Base-by-base conservation (phyloP, 2,329 filamentous ascomycete genomes). In the Penicillium crustosum region DNA sequence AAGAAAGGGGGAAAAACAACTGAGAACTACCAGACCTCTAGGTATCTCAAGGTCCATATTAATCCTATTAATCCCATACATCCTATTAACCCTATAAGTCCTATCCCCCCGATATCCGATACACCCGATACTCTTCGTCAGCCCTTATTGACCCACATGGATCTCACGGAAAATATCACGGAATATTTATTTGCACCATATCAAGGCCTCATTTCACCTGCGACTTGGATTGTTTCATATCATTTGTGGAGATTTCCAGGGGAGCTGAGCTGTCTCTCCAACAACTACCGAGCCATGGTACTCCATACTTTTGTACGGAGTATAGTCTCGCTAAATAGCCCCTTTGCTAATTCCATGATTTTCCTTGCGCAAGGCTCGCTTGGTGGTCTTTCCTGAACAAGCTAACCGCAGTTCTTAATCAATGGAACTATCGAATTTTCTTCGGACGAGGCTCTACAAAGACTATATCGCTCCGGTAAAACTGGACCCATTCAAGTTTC, bases 231-330 rank as follows among this genome's bases (percentile, higher is more conserved):
- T 62, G 65, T 67, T 68, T 68, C 66, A 68, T 55, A 33, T 15
- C 31, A 33, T 47, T 56, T 61, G 65, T 66, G 65, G 65, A 66
- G 65, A 67, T 66, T 67, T 57, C 41, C 53, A 60, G 59, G 65
- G 39, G 49, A 52, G 60, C 56, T 52, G 49, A 52, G 60, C 56
- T 52, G 29, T 42, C 35, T 41, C 23, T 23, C 10, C 6, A 29
- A 29, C 31, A 33, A 33, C 49, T 59, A 49, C 57, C 44, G 58
- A 60, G 51, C 58, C 57, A 65, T 55, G 58, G 61, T 52, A 52
- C 29, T 31, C 10, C 29, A 4, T 25, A 25, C 25, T 10, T 31
- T 10, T 10, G 23, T 25, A 25, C 25, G 25, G 25, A 25, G 61
- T 54, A 49, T 50, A 35, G 39, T 9, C 36, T 51, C 38, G 25